Percentiles rank a stretch among this genome's conserved stretches.
Conservation (phyloP, 768 basidiomycete species). For the Rhodotorula toruloides region DNA sequence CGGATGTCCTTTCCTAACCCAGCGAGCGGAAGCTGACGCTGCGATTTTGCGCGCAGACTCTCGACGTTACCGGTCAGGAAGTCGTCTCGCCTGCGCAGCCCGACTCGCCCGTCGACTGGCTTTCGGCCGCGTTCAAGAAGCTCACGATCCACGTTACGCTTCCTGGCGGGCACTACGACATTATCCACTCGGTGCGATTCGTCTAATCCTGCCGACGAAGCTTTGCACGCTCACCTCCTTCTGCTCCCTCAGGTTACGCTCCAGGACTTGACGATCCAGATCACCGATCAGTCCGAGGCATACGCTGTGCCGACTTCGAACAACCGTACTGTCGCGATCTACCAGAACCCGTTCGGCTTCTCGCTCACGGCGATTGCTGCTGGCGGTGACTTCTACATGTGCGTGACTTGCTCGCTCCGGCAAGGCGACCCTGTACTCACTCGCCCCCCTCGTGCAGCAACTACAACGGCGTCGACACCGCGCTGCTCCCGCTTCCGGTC, state of each 20-base stretch:
- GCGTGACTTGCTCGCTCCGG: conserved; percentile 24
- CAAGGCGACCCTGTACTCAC: conserved; percentile 45
- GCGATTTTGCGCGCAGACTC: conserved; percentile 49
- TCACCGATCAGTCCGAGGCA: conserved; percentile 55
- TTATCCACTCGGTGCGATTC: conserved; percentile 36
- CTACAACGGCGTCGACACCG: conserved; percentile 28
- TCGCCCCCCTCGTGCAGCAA: conserved; percentile 47
- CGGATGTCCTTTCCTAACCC: background rate
- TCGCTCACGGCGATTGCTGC: conserved; percentile 61
- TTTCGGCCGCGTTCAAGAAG: conserved; percentile 66
- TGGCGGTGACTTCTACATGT: conserved; percentile 56
- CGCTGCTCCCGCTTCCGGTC: conserved; percentile 14
- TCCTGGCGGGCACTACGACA: conserved; percentile 59
- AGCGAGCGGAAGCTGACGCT: background rate
- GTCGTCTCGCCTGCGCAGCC: conserved; percentile 56
- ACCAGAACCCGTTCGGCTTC: conserved; percentile 73
- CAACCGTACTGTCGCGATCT: conserved; percentile 42
- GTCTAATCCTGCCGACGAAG: background rate
- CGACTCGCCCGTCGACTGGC: conserved; percentile 54
- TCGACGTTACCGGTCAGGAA: conserved; percentile 58
- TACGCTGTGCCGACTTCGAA: conserved; percentile 46
- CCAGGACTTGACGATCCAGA: conserved; percentile 56
- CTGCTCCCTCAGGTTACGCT: conserved; percentile 50
- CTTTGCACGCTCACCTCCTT: too few species aligned
- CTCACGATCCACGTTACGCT: conserved; percentile 59